Evolutionary conservation across 176 grass and related monocot genomes (phyloP).

Genomic region (Musa schizocarpa): DNA sequence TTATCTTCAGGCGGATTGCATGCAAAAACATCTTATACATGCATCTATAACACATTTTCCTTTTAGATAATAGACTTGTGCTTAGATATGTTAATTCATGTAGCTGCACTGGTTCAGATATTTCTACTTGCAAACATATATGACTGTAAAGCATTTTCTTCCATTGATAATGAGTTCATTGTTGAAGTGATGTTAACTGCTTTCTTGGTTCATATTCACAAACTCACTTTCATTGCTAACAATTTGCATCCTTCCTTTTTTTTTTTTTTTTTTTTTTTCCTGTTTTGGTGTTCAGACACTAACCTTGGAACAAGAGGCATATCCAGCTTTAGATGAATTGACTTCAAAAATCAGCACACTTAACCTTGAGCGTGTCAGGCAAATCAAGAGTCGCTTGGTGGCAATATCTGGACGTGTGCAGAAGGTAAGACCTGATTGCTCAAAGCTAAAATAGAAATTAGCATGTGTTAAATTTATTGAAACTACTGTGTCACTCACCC

Average conservation of each 20-base stretch:
- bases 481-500: too few species aligned
- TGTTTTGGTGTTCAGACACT: constrained; percentile 32
- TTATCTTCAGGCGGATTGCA: neutral
- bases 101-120: neutral
- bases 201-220: neutral
- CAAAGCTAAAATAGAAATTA: neutral
- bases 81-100: neutral
- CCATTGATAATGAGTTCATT: neutral
- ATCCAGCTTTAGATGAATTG: constrained; percentile 92
- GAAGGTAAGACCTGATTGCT: constrained; percentile 41
- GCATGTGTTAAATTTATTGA: too few species aligned
- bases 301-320: constrained; percentile 88
- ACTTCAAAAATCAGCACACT: constrained; percentile 98
- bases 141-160: neutral
- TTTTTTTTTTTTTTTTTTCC: neutral
- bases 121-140: neutral
- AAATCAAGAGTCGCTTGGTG: constrained; percentile 94
- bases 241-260: neutral
- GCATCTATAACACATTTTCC: neutral
- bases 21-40: neutral
- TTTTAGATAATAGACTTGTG: neutral
- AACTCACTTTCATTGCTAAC: neutral
- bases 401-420: constrained; percentile 89
- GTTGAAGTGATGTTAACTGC: neutral
- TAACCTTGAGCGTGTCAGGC: constrained; percentile 87